Evolutionary conservation across 768 basidiomycete species (phyloP), one percentile per base, ranked within the genome.

Genomic region (Tephrocybe rancida): DNA sequence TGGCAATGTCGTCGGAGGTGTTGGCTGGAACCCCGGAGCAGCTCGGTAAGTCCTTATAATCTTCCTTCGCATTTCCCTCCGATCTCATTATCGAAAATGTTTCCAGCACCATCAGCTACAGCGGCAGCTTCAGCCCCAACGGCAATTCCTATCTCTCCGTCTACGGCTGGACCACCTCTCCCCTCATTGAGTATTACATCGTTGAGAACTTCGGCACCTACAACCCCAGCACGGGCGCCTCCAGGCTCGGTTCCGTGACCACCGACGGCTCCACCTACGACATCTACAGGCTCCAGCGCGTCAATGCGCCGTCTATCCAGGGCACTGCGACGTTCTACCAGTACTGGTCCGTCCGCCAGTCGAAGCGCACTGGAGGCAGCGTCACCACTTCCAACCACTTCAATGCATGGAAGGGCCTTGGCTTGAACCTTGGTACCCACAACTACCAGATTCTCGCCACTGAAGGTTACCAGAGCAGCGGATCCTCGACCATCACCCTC

Each of bases 171-270:
- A 75, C 74, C 5, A 67, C 65, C n/a, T 71, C 62, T 63, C 73
- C 76, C 1, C 74, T 78, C 59, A 63, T 78, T 60, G 77, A 80
- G 55, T 80, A 78, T 69, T 78, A 77, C 69, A 70, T 80, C 58
- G 59, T 70, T 49, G 78, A 80, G 44, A 67, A 64, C 18, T 77
- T 62, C 58, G 76, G 75, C 37, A 61, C 61, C 41, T 75, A 72
- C 64, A 73, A 79, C 64, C 78, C 76, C 30, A 56, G 62, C 48
- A 60, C 62, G 13, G 70, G 54, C 30, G 62, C 66, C 21, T 61
- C 70, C 18, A 52, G 61, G 50, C 66, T 69, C 58, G 78, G 76
- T 41, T 67, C 72, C 3, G 69, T 78, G 50, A 73, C 67, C 47
- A 72, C 65, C 49, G 75, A 79, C 56, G 77, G 77, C 10, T 67